phyloP scores from a whole-genome alignment of 2,329 filamentous ascomycete genomes.

The Geoglossum cookeanum region DNA sequence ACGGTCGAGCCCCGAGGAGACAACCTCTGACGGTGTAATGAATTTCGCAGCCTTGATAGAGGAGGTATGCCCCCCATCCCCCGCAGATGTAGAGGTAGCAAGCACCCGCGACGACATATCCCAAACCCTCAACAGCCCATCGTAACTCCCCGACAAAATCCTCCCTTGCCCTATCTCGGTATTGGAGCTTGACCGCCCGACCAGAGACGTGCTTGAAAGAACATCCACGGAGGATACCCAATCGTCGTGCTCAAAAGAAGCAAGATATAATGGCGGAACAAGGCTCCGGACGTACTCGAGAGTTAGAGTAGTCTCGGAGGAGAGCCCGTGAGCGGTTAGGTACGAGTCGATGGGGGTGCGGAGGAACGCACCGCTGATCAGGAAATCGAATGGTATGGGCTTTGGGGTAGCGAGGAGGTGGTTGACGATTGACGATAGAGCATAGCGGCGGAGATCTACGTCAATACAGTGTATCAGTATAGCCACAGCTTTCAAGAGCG shows the following conservation, averaged over 20 bases:
- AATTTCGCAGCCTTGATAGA: slow-evolving; percentile 72
- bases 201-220: slow-evolving; percentile 45
- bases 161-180: slow-evolving; percentile 40
- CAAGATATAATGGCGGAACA: slow-evolving; percentile 72
- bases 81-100: slow-evolving; percentile 49
- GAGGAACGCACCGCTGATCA: slow-evolving; percentile 85
- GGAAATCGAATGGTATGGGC: slow-evolving; percentile 76
- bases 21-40: slow-evolving; percentile 57
- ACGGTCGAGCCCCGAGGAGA: slow-evolving; percentile 66
- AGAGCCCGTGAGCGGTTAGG: slow-evolving; percentile 68
- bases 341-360: slow-evolving; percentile 82
- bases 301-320: slow-evolving; percentile 66
- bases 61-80: slow-evolving; percentile 53
- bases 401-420: slow-evolving; percentile 36
- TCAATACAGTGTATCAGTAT: not conserved
- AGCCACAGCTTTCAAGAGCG: not conserved
- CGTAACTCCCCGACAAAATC: slow-evolving; percentile 84
- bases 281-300: slow-evolving; percentile 88
- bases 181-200: slow-evolving; percentile 32
- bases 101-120: slow-evolving; percentile 72
- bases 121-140: slow-evolving; percentile 79
- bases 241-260: slow-evolving; percentile 91
- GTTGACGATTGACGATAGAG: slow-evolving; percentile 44
- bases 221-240: slow-evolving; percentile 86
- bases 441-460: slow-evolving; percentile 34